phyloP scores from a whole-genome alignment of 768 basidiomycete species.

The Lactarius tabidus region DNA sequence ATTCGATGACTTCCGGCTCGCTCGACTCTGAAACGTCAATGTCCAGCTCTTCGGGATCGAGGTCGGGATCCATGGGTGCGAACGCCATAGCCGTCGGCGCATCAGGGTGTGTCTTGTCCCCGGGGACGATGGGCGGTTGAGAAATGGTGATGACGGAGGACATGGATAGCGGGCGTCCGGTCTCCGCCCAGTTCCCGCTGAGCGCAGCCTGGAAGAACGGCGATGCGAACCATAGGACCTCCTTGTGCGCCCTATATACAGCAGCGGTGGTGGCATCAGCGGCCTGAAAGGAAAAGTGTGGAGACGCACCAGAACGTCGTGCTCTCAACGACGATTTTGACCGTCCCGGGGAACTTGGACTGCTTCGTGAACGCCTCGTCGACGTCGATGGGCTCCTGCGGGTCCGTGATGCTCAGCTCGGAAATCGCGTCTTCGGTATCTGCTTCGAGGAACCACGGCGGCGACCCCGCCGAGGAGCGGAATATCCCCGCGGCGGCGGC shows the following conservation, averaged over 20 bases:
- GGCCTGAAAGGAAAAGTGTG: conserved; percentile 16
- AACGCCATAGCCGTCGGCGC: conserved; percentile 55
- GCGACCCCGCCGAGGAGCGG: conserved; percentile 65
- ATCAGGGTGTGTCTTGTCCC: conserved; percentile 41
- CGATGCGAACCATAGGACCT: conserved; percentile 88
- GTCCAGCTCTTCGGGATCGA: conserved; percentile 42
- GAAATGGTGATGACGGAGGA: conserved; percentile 84
- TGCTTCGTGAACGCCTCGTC: conserved; percentile 73
- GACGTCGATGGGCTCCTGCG: conserved; percentile 66
- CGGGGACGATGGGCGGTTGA: conserved; percentile 60
- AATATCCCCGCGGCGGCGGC: conserved; percentile 84
- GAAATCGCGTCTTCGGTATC: conserved; percentile 66
- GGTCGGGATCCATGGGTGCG: conserved; percentile 51
- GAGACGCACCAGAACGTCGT: conserved; percentile 83
- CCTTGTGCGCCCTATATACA: conserved; percentile 89
- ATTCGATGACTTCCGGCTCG: conserved; percentile 29
- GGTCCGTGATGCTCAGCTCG: conserved; percentile 62
- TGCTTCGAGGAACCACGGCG: conserved; percentile 72
- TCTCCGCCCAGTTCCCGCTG: conserved; percentile 91
- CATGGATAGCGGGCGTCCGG: conserved; percentile 71
- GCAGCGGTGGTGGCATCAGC: background rate
- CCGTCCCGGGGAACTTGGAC: conserved; percentile 71
- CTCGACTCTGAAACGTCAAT: conserved; percentile 34
- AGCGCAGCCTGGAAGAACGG: conserved; percentile 92
- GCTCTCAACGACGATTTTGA: conserved; percentile 85